Percentiles rank a stretch among this genome's conserved stretches.
These are phyloP conservation scores for Haplosporangium sp. DNA, from an alignment of 371 early-diverging fungal species.

Conservation along the genomic window DNA sequence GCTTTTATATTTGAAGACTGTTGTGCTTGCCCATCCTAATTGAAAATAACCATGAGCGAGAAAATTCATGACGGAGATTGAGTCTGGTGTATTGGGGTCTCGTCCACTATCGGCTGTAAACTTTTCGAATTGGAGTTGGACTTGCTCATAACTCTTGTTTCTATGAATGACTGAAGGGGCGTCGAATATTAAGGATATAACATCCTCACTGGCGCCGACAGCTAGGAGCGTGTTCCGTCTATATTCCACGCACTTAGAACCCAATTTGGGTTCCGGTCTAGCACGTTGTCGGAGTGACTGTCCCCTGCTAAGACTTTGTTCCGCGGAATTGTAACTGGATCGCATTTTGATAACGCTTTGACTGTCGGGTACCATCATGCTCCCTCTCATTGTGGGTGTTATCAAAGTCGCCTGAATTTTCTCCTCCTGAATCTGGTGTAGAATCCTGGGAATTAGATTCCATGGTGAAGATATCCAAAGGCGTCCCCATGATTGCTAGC, in stretches of 20 bases:
- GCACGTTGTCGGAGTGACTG: conserved; percentile 14
- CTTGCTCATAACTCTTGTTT: too few relatives aligned
- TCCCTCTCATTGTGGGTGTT: conserved; percentile 22
- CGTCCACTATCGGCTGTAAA: too few relatives aligned
- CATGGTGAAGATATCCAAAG: conserved; percentile 19
- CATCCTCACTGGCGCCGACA: not conserved
- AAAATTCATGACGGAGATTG: conserved; percentile 7
- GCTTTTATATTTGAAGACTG: not conserved
- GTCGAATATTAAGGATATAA: not conserved
- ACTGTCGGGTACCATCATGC: conserved; percentile 24
- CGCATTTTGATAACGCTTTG: not conserved
- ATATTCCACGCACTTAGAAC: conserved; percentile 6
- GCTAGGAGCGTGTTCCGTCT: not conserved
- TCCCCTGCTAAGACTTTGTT: conserved; percentile 1
- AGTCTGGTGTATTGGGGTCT: not conserved
- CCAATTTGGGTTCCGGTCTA: conserved; percentile 21
- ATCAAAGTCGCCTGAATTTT: conserved; percentile 10
- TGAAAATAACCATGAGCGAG: not conserved
- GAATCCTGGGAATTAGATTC: conserved; percentile 16
- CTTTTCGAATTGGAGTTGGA: too few relatives aligned
- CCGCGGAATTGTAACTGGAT: conserved; percentile 9
- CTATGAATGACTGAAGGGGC: not conserved
- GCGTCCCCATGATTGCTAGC: conserved; percentile 9
- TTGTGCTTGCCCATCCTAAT: not conserved
- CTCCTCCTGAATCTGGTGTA: conserved; percentile 12